Percentiles rank a stretch among this genome's conserved stretches.
These are phyloP conservation scores for Debaryomyces sp. DNA, from an alignment of 1,139 yeast species.

Conservation along the genomic window DNA sequence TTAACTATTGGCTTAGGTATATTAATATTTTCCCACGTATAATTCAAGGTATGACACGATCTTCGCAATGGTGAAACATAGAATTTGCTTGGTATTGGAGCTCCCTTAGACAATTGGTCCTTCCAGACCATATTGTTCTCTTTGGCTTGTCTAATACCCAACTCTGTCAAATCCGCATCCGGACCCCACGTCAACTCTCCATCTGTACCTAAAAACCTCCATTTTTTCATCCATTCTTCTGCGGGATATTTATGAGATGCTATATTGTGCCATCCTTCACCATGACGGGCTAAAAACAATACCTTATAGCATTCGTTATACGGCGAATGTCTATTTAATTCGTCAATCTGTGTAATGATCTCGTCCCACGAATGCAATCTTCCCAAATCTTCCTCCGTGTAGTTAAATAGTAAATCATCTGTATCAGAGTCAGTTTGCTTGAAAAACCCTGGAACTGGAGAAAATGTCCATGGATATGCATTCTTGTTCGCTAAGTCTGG, in stretches of 20 bases:
- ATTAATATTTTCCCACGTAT: constrained; percentile 59
- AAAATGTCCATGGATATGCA: constrained; percentile 42
- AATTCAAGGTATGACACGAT: constrained; percentile 56
- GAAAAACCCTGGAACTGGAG: constrained; percentile 52
- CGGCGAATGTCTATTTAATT: constrained; percentile 36
- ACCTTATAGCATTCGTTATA: constrained; percentile 52
- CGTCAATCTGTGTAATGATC: constrained; percentile 32
- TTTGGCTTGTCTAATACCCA: constrained; percentile 51
- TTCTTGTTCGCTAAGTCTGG: constrained; percentile 16
- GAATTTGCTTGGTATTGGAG: constrained; percentile 56
- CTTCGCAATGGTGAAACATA: constrained; percentile 70
- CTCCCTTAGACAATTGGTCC: constrained; percentile 46
- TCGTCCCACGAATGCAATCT: constrained; percentile 47
- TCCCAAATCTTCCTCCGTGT: constrained; percentile 53
- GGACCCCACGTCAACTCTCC: constrained; percentile 68
- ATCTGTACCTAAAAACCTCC: constrained; percentile 58
- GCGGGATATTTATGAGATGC: constrained; percentile 61
- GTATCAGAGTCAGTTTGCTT: constrained; percentile 49
- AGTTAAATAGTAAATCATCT: constrained; percentile 52
- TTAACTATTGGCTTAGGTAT: constrained; percentile 40
- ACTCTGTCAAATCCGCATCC: constrained; percentile 62
- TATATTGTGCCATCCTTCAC: constrained; percentile 75
- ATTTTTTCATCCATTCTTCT: constrained; percentile 59
- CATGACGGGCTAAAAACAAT: constrained; percentile 70
- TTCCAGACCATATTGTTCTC: constrained; percentile 50